Evolutionary conservation across 108 stramenopile genomes (phyloP).

Genomic region (Halocafeteria seosinensis): DNA sequence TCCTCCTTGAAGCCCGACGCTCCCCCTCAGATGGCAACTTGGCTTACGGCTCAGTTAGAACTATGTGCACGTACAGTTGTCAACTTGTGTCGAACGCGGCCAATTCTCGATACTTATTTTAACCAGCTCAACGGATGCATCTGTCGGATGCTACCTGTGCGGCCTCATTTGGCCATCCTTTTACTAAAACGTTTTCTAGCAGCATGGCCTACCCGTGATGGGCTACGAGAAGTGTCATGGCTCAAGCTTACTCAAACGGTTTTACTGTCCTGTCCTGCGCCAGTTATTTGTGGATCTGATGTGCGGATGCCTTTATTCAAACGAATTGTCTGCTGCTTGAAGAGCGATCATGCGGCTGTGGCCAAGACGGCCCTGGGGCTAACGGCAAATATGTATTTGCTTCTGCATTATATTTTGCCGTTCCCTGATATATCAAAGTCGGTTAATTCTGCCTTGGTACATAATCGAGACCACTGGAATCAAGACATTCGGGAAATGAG

Average conservation of each 20-base stretch:
- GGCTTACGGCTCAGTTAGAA: background rate
- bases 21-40: background rate
- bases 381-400: too few species aligned
- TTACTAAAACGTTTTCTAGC: background rate
- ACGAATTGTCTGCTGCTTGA: background rate
- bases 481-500: background rate
- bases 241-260: background rate
- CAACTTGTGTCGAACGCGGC: background rate
- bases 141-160: background rate
- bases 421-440: background rate
- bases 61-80: background rate
- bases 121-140: background rate
- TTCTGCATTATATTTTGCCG: background rate
- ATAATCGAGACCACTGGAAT: background rate
- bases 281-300: background rate
- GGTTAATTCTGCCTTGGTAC: background rate
- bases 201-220: background rate
- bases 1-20: background rate
- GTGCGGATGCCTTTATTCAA: background rate
- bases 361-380: background rate
- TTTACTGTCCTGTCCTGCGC: background rate
- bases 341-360: background rate
- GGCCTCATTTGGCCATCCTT: background rate
- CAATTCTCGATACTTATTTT: background rate
- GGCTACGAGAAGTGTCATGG: background rate